Base-by-base conservation (phyloP, 2,329 filamentous ascomycete genomes). In the Monilinia polystroma region DNA sequence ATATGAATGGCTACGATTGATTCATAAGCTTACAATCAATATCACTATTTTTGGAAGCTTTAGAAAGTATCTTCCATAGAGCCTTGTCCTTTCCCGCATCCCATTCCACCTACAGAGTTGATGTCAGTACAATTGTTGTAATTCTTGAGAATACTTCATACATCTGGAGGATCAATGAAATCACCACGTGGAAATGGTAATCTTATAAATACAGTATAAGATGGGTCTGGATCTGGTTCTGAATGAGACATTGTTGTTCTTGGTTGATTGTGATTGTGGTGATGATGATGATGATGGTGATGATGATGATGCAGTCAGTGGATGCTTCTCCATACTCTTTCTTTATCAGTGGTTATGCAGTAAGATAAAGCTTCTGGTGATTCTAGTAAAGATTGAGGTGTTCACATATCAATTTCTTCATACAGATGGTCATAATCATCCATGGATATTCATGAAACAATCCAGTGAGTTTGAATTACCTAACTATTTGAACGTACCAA, bases 141-240 rank as follows among this genome's bases (percentile, higher is more conserved):
- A 49, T 51, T 23, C 45, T 26, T 8, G 26, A 5, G 55, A 67
- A 53, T 60, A 26, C 6, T 68, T 77, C 85, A 77, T 84, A 93
- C 93, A 71, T 90, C 88, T 57, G 92, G 90, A 67, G 95, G 95
- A 78, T 99, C 94, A 69, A 93, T 85, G 80, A 99, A 99, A 74
- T 91, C 87, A 52, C 90, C 90, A 66, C 95, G 86, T 47, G 90
- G 86, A 75, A 97, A 96, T 32, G 95, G 95, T n/a, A 98, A 85
- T 70, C 93, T 86, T 70, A 99, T 86, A 74, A 96, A 91, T 68
- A 96, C 88, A 18, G 91, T 96, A 66, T 77, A 77, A 66, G 71
- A 71, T 66, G 75, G 75, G 67, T 76, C 75, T 57, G 68, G 23
- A 4, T 60, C 43, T 45, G 51, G 41, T 14, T 63, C 59, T 43